phyloP scores from a whole-genome alignment of 495 filamentous ascomycete genomes.

The Aspergillus sparsus region DNA sequence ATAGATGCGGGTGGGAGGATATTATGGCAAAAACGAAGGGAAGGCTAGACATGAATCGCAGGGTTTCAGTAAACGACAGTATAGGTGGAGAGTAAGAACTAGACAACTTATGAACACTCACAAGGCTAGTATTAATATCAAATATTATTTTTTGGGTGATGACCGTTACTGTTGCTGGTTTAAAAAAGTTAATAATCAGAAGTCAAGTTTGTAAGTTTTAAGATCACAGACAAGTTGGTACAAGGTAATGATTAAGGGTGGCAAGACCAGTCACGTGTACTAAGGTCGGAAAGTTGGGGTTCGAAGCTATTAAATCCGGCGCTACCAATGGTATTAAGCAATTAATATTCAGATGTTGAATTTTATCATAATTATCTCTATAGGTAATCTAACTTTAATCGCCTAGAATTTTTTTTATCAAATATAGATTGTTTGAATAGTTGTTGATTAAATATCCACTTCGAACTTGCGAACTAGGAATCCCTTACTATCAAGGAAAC shows the following conservation, averaged over 20 bases:
- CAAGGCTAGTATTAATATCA: not conserved
- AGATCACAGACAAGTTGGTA: no score
- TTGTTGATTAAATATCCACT: conserved; percentile 33
- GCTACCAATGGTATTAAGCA: no score
- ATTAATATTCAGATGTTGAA: not conserved
- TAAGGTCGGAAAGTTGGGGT: no score
- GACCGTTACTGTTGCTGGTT: not conserved
- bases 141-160: not conserved
- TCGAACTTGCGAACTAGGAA: conserved; percentile 78
- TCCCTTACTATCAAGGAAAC: conserved; percentile 67
- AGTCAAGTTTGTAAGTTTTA: not conserved
- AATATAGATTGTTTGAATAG: not conserved
- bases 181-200: not conserved
- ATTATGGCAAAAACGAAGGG: no score
- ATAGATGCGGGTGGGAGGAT: not conserved
- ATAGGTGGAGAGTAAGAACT: no score
- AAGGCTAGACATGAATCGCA: no score
- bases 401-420: not conserved
- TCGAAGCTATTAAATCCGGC: no score
- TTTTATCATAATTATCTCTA: no score
- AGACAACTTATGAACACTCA: not conserved
- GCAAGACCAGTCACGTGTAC: no score
- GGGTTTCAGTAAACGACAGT: no score
- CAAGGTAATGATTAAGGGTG: no score
- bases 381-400: not conserved